Evolutionary conservation across 495 filamentous ascomycete species (phyloP).

Genomic region (Aspergillus conjunctus): DNA sequence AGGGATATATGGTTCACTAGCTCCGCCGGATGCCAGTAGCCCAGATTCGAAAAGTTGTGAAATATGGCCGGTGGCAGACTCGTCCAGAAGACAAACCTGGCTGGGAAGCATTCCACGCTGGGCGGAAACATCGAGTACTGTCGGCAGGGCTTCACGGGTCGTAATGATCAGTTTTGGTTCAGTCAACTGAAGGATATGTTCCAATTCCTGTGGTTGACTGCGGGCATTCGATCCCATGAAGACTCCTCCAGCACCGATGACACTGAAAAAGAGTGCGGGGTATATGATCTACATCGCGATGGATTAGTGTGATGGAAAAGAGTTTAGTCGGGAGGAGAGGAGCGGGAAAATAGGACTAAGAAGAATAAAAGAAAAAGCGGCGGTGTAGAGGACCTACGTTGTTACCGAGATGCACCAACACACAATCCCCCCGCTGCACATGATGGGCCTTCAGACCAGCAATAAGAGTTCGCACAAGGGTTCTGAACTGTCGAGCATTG

Average conservation of each 20-base stretch:
- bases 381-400: conserved; percentile 46
- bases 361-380: conserved; percentile 12
- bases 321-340: conserved; percentile 12
- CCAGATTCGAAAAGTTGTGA: conserved; percentile 35
- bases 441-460: conserved; percentile 58
- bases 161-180: conserved; percentile 39
- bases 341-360: background rate
- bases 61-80: conserved; percentile 38
- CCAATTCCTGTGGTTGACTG: conserved; percentile 35
- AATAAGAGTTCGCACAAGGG: conserved; percentile 52
- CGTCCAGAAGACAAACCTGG: conserved; percentile 55
- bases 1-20: conserved; percentile 25
- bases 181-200: conserved; percentile 29
- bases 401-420: conserved; percentile 64
- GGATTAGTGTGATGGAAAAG: background rate
- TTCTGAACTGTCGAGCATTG: conserved; percentile 52
- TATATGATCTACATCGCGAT: conserved; percentile 45
- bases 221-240: conserved; percentile 37
- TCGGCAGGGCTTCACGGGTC: conserved; percentile 45
- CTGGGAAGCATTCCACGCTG: conserved; percentile 47
- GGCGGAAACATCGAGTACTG: conserved; percentile 47
- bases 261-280: conserved; percentile 49
- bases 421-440: conserved; percentile 58
- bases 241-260: conserved; percentile 48
- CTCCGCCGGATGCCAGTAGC: conserved; percentile 25